Evolutionary conservation across 2,329 filamentous ascomycete species (phyloP), one percentile per base, ranked within the genome.

Genomic region (Nemania sp.): DNA sequence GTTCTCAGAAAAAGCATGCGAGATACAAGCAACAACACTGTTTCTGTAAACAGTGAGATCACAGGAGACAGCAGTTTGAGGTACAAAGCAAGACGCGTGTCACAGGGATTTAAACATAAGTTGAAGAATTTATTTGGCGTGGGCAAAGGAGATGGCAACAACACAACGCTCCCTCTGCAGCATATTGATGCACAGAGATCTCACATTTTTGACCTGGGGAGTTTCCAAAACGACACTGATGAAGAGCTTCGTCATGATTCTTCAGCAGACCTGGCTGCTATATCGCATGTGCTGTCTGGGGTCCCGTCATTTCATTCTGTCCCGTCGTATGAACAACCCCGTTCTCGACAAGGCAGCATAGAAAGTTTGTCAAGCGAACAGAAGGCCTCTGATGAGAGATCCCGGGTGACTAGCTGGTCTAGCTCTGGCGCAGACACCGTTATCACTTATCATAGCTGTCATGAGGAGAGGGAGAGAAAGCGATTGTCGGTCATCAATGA

Each of bases 341-440:
- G 75, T 52, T 86, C 84, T 7, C 80, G 81, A 37, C 77, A 81
- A 65, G 84, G 83, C 1, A 87, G 85, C 62, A 66, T 86, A 5
- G 82, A 82, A 60, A 86, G 80, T 60, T 65, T 82, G 2, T 67
- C 65, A 20, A 80, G 75, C 54, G 77, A 78, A 5, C 73, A 72
- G 42, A 74, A 74, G 52, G 69, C 68, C 1, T 77, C 74, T 13
- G 81, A 84, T 40, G 81, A 85, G 18, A 83, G 78, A 65, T 89
- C 87, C n/a, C 78, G 88, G 20, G 84, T 90, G 52, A 90, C 88
- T 1, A 92, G 89, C 72, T 91, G 89, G 89, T 83, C 83, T 4
- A 85, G 86, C 62, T 90, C 88, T 0, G 84, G 83, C 1, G 79
- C 80, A 1, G 81, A 81, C 58, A 86, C 83, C 2, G 81, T 83